These are phyloP conservation scores for Petunia axillaris DNA, from an alignment of 257 asterid genomes.

Conservation along the genomic window DNA sequence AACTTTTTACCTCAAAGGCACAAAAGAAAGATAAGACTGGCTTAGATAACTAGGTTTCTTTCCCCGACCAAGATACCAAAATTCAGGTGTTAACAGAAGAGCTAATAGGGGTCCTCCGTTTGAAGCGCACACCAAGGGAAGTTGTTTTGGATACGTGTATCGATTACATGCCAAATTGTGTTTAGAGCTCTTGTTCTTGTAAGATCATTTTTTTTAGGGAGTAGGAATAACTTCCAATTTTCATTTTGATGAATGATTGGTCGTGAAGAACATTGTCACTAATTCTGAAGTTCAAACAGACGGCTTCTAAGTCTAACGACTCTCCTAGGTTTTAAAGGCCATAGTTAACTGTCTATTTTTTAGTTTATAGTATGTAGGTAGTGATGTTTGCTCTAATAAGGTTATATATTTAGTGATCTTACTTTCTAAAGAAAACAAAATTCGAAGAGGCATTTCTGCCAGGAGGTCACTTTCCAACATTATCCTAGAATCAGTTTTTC, in stretches of 20 bases:
- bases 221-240: background rate
- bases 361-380: constrained; percentile 2
- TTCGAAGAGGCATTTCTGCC: background rate
- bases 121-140: constrained; percentile 8
- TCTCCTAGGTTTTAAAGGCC: constrained; percentile 10
- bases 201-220: background rate
- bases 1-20: background rate
- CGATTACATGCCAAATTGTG: background rate
- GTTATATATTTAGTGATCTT: constrained; percentile 1
- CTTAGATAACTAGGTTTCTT: background rate
- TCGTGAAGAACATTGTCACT: background rate
- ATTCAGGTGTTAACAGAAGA: constrained; percentile 6
- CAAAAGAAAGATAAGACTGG: background rate
- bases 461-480: background rate
- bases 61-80: background rate
- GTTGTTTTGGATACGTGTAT: background rate
- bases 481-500: background rate
- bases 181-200: background rate
- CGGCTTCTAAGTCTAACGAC: background rate
- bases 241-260: constrained; percentile 12
- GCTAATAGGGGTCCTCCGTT: background rate
- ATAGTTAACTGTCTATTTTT: constrained; percentile 6
- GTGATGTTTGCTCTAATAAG: background rate
- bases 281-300: constrained; percentile 13
- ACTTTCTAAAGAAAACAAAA: background rate